A percentile compares a stretch with the other conserved stretches of the same genome.
Evolutionary conservation across 257 asterid species (phyloP).

Genomic region (Jaltomata sinuosa): DNA sequence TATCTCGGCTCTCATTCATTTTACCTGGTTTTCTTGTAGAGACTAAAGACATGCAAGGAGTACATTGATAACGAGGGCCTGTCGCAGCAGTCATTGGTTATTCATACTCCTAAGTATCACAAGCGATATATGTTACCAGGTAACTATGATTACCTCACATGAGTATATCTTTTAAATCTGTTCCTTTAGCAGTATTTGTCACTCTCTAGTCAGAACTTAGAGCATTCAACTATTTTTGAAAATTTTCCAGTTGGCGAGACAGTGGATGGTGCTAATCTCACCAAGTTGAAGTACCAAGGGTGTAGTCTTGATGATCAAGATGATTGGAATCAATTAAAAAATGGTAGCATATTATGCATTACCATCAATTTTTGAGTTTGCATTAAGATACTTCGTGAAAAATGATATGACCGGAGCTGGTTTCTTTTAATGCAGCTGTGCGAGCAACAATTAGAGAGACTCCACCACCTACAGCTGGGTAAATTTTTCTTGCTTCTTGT

Average conservation of each 20-base stretch:
- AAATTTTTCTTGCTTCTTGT: conserved; percentile 8
- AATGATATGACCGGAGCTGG: neutral
- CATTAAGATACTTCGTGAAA: neutral
- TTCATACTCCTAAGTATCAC: conserved; percentile 61
- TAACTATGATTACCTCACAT: neutral
- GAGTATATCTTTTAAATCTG: neutral
- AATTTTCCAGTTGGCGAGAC: conserved; percentile 63
- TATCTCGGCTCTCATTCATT: neutral
- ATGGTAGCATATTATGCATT: conserved; percentile 28
- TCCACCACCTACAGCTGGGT: conserved; percentile 51
- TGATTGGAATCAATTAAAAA: conserved; percentile 62
- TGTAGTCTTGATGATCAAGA: conserved; percentile 65
- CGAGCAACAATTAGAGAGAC: conserved; percentile 62
- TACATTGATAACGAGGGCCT: conserved; percentile 79
- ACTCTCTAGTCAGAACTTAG: neutral
- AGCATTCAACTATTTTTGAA: neutral
- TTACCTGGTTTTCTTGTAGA: conserved; percentile 35
- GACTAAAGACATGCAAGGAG: conserved; percentile 74
- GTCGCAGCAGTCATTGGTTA: conserved; percentile 82
- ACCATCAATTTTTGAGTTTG: neutral
- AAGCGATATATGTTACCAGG: conserved; percentile 80
- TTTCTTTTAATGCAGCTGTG: conserved; percentile 36
- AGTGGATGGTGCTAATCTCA: conserved; percentile 34
- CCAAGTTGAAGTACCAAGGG: conserved; percentile 52
- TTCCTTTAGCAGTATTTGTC: neutral